Percentiles rank a stretch among this genome's conserved stretches.
Evolutionary conservation across 1,284 basidiomycete species (phyloP).

Genomic region (Malassezia globosa): DNA sequence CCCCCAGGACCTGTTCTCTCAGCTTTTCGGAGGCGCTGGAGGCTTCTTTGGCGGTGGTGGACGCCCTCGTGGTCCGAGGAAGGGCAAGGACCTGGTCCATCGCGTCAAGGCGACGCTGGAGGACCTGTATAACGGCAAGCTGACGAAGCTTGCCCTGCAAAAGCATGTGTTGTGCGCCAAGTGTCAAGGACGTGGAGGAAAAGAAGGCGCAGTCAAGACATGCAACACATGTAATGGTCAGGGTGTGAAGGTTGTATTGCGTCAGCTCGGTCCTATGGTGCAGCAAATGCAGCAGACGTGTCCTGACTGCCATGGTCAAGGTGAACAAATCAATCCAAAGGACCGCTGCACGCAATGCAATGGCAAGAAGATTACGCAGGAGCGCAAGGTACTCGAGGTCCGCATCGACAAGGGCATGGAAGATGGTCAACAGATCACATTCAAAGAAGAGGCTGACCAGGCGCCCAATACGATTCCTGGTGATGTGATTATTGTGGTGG

Average conservation of each 20-base stretch:
- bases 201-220: constrained; percentile 79
- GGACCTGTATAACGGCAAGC: constrained; percentile 97
- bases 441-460: constrained; percentile 92
- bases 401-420: constrained; percentile 99
- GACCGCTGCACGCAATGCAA: constrained; percentile 87
- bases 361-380: constrained; percentile 86
- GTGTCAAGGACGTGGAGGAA: constrained; percentile 92
- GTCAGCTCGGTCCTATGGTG: constrained; percentile 98
- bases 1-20: constrained; percentile 92
- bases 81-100: constrained; percentile 96
- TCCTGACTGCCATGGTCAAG: constrained; percentile 78
- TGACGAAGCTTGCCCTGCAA: constrained; percentile 90
- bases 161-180: constrained; percentile 86
- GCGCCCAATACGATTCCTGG: constrained; percentile 79
- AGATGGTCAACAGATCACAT: constrained; percentile 88
- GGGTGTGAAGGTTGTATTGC: constrained; percentile 78
- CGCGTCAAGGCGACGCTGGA: constrained; percentile 90
- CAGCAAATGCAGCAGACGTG: constrained; percentile 96
- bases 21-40: constrained; percentile 72
- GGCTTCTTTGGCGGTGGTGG: constrained; percentile 56
- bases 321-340: constrained; percentile 86
- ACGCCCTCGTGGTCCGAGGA: constrained; percentile 69
- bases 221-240: constrained; percentile 76
- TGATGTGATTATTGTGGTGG: constrained; percentile 92
- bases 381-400: constrained; percentile 96